Conservation (phyloP, 768 basidiomycete species). For the Nevesoporus exiguus region DNA sequence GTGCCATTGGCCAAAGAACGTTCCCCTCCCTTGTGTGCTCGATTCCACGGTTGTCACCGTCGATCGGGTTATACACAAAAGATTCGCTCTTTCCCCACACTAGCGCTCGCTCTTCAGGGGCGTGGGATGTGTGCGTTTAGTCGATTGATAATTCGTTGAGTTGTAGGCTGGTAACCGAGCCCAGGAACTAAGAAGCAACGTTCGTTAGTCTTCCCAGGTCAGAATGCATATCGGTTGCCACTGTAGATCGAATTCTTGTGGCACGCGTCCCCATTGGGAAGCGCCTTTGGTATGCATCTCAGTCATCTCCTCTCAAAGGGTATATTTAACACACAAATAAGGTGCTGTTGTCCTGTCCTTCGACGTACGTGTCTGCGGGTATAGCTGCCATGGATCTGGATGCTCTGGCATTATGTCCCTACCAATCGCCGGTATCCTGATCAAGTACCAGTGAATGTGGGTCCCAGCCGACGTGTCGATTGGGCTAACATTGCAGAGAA, state of each 20-base stretch:
- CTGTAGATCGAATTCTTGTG: not conserved
- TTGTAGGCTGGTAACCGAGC: not conserved
- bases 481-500: not conserved
- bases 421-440: not conserved
- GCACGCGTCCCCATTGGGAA: not conserved
- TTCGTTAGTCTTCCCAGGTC: not conserved
- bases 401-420: not conserved
- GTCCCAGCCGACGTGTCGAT: conserved; percentile 1
- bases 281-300: not conserved
- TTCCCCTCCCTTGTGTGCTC: not conserved
- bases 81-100: conserved; percentile 2
- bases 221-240: not conserved
- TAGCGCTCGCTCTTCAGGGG: not conserved
- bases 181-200: conserved; percentile 9
- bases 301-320: not conserved
- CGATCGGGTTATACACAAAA: conserved; percentile 5
- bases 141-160: not conserved
- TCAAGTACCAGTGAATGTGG: not conserved
- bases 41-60: conserved; percentile 1
- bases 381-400: not conserved
- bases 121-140: not conserved
- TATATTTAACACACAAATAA: not conserved
- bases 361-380: not conserved
- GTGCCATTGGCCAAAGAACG: not conserved
- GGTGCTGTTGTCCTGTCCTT: not conserved